Evolutionary conservation across 306 rosid genomes (phyloP).

Genomic region (Acacia confusa): DNA sequence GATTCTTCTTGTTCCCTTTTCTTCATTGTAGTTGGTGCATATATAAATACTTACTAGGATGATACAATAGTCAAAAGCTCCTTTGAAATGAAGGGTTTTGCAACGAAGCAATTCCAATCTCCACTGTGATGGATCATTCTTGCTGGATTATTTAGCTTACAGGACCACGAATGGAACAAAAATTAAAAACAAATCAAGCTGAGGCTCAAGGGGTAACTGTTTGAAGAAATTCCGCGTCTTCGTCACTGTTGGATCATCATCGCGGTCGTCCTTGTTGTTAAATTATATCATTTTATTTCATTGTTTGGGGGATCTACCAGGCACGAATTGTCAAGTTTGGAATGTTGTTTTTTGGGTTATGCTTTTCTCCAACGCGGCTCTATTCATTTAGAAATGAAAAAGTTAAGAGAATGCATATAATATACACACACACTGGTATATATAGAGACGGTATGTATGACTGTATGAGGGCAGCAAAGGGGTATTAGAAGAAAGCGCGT

Average conservation of each 20-base stretch:
- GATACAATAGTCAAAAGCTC: neutral
- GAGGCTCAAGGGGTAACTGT: conserved; percentile 8
- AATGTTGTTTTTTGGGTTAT: neutral
- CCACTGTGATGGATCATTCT: conserved; percentile 34
- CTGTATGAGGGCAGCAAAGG: too few species aligned
- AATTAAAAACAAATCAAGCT: conserved; percentile 25
- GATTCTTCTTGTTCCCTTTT: neutral
- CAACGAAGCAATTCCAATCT: conserved; percentile 38
- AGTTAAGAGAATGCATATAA: too few species aligned
- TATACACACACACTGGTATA: too few species aligned
- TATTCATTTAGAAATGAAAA: too few species aligned
- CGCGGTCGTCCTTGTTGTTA: too few species aligned
- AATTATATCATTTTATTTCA: conserved; percentile 5
- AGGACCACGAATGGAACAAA: conserved; percentile 25
- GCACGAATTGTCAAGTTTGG: neutral
- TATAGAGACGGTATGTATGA: too few species aligned
- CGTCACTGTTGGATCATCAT: neutral
- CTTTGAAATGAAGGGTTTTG: conserved; percentile 18
- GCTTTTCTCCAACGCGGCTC: neutral
- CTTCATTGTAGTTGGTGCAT: conserved; percentile 7
- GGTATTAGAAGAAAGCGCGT: too few species aligned
- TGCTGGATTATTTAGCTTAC: neutral
- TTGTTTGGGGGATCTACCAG: conserved; percentile 17
- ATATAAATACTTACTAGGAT: conserved; percentile 7
- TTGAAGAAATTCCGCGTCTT: neutral